These are phyloP conservation scores for Rhodotorula sp. DNA, from an alignment of 1,284 basidiomycete genomes.

Conservation along the genomic window DNA sequence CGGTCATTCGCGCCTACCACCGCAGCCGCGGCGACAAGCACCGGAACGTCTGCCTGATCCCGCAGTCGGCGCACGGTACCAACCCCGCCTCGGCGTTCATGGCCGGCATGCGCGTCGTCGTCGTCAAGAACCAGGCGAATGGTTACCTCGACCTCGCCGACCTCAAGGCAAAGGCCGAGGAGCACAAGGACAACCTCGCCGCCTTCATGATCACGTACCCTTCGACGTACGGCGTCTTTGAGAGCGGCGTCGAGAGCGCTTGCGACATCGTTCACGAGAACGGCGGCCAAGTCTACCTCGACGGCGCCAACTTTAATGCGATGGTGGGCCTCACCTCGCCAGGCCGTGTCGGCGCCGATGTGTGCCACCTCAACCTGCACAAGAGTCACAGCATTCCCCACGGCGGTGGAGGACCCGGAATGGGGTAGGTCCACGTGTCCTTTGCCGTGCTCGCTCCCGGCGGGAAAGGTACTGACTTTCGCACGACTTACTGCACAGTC, in stretches of 20 bases:
- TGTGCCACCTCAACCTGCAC: slow-evolving; percentile 96
- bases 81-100: slow-evolving; percentile 94
- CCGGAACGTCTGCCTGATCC: slow-evolving; percentile 90
- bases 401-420: slow-evolving; percentile 94
- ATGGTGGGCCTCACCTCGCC: slow-evolving; percentile 94
- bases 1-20: slow-evolving; percentile 91
- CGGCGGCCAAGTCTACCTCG: slow-evolving; percentile 96
- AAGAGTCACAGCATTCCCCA: slow-evolving; percentile 96
- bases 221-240: slow-evolving; percentile 96
- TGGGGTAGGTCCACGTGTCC: slow-evolving; percentile 59
- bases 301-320: slow-evolving; percentile 92
- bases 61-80: slow-evolving; percentile 92
- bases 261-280: slow-evolving; percentile 91
- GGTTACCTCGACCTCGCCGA: slow-evolving; percentile 88
- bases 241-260: slow-evolving; percentile 77
- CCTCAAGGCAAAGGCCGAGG: slow-evolving; percentile 78
- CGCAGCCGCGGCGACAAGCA: slow-evolving; percentile 80
- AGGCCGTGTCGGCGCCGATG: slow-evolving; percentile 92
- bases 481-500: slow-evolving; percentile 57
- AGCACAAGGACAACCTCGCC: slow-evolving; percentile 86
- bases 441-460: not conserved
- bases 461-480: not conserved
- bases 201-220: slow-evolving; percentile 82
- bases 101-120: slow-evolving; percentile 93
- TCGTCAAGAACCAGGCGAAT: slow-evolving; percentile 82